A percentile compares a stretch with the other conserved stretches of the same genome.
phyloP scores from a whole-genome alignment of 2,329 filamentous ascomycete genomes.

The Hymenoscyphus repandus region DNA sequence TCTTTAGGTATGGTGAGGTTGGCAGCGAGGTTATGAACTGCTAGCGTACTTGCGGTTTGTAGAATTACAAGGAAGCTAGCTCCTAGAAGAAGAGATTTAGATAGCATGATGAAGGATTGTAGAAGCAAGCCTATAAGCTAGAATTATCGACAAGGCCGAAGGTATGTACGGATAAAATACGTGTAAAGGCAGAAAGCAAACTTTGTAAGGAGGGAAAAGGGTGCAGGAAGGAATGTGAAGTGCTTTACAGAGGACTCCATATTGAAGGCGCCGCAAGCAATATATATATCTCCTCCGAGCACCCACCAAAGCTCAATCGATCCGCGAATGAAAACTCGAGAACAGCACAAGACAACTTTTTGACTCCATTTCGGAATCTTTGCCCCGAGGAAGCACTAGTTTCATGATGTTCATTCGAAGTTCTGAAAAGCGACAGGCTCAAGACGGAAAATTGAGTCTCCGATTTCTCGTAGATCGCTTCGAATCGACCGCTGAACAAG shows the following conservation, averaged over 20 bases:
- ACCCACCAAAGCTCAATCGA: too few relatives aligned
- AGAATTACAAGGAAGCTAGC: slow-evolving; percentile 9
- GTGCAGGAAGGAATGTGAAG: too few relatives aligned
- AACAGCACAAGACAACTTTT: neutral
- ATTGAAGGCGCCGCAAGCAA: too few relatives aligned
- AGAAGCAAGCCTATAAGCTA: neutral
- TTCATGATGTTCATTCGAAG: neutral
- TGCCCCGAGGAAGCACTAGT: neutral
- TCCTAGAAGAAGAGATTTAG: slow-evolving; percentile 3
- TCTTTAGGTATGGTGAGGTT: slow-evolving; percentile 12
- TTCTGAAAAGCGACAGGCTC: neutral
- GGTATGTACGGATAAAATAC: neutral
- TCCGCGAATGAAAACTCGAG: neutral
- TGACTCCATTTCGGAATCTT: neutral
- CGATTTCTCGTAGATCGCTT: neutral
- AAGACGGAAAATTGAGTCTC: neutral
- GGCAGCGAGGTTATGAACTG: slow-evolving; percentile 5
- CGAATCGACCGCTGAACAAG: neutral
- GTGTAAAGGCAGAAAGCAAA: neutral
- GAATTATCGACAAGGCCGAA: neutral
- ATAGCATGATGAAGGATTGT: slow-evolving; percentile 7
- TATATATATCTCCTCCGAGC: too few relatives aligned
- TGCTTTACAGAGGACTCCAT: too few relatives aligned
- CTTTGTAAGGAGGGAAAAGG: too few relatives aligned
- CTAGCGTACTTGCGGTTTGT: slow-evolving; percentile 6